These are phyloP conservation scores for Aspergillus ochraceus DNA, from an alignment of 2,329 filamentous ascomycete genomes.

Conservation along the genomic window DNA sequence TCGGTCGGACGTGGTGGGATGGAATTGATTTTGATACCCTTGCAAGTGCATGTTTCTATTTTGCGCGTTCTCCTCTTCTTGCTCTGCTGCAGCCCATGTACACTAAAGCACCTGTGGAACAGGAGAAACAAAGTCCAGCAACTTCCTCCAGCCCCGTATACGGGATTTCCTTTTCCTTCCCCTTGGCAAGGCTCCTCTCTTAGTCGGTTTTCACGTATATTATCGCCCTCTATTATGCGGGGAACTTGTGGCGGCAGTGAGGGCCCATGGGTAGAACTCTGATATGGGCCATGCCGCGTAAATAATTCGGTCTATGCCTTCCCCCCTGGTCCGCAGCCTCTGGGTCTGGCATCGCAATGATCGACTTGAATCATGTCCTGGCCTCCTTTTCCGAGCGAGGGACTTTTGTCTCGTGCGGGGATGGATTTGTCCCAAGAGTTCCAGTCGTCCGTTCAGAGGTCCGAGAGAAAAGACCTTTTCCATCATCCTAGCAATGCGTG, in stretches of 20 bases:
- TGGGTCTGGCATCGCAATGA: neutral
- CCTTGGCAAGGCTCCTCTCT: neutral
- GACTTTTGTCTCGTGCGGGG: neutral
- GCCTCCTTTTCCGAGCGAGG: neutral
- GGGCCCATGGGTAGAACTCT: neutral
- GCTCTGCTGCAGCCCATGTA: neutral
- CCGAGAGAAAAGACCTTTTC: neutral
- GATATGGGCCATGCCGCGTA: neutral
- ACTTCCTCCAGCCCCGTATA: neutral
- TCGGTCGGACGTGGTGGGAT: neutral
- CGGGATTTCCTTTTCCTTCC: neutral
- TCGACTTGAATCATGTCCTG: neutral
- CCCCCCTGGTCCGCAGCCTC: neutral
- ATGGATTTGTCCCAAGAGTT: neutral
- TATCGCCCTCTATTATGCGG: neutral
- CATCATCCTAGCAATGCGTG: neutral
- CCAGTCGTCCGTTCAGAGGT: neutral
- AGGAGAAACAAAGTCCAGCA: neutral
- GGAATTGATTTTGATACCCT: neutral
- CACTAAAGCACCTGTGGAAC: neutral
- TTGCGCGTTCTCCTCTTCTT: neutral
- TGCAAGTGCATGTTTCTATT: neutral
- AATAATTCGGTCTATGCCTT: neutral
- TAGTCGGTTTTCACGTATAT: neutral
- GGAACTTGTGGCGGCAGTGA: neutral